phyloP scores from a whole-genome alignment of 1,284 basidiomycete species.

The Limonomyces culmigenus region DNA sequence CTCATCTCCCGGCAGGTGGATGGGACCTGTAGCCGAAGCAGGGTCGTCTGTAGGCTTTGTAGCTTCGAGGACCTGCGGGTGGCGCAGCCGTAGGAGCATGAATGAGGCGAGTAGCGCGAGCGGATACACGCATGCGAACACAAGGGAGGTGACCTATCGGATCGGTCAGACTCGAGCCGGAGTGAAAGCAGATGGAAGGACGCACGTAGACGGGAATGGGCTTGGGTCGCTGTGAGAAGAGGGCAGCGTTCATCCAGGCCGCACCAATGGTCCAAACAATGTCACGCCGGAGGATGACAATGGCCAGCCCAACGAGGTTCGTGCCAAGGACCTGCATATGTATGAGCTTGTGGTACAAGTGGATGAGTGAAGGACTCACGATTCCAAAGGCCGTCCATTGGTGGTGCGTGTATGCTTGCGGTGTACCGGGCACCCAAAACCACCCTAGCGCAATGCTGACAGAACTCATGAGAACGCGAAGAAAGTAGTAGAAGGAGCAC shows the following conservation, averaged over 20 bases:
- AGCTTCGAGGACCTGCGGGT: background rate
- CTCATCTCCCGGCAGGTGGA: conserved; percentile 27
- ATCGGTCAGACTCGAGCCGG: too few species aligned
- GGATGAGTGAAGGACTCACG: conserved; percentile 10
- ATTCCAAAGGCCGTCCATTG: conserved; percentile 47
- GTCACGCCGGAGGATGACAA: conserved; percentile 38
- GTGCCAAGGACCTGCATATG: conserved; percentile 23
- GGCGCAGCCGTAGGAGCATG: conserved; percentile 13
- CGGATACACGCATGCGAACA: conserved; percentile 45
- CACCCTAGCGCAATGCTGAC: conserved; percentile 29
- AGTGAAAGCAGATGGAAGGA: conserved; percentile 7
- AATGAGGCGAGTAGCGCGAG: conserved; percentile 29
- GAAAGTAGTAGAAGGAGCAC: conserved; percentile 7
- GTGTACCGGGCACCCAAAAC: conserved; percentile 23
- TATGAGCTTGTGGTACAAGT: background rate
- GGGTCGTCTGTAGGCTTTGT: conserved; percentile 7
- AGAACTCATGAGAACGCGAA: background rate
- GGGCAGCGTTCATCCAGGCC: conserved; percentile 48
- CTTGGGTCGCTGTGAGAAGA: conserved; percentile 45
- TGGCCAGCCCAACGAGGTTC: conserved; percentile 33
- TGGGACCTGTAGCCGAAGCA: conserved; percentile 15
- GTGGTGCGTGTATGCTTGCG: conserved; percentile 29
- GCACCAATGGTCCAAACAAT: conserved; percentile 57
- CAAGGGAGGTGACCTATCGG: conserved; percentile 36
- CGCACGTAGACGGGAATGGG: conserved; percentile 44